phyloP scores from a whole-genome alignment of 441 rosid genomes.

The Corymbia citriodora region DNA sequence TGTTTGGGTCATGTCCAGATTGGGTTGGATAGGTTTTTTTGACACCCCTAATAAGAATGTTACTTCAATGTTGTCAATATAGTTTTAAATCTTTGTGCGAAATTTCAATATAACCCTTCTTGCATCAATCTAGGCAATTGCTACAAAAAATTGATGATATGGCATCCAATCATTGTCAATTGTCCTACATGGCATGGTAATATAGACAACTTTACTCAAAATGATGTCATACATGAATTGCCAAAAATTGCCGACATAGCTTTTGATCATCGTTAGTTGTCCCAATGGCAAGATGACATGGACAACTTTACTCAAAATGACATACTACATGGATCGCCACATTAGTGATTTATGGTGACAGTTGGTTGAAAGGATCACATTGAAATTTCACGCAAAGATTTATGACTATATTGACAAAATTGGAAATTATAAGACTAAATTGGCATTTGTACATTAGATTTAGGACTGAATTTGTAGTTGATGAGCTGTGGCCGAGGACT shows the following conservation, averaged over 20 bases:
- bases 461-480: not conserved
- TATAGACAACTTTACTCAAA: not conserved
- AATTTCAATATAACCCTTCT: too few relatives aligned
- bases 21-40: too few relatives aligned
- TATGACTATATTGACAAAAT: not conserved
- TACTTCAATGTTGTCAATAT: not conserved
- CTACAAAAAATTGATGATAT: not conserved
- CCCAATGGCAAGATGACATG: not conserved
- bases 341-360: fast-evolving
- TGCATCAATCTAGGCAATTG: not conserved
- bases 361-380: too few relatives aligned
- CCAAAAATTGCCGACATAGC: not conserved
- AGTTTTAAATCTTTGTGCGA: not conserved
- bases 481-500: not conserved
- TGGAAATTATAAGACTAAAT: not conserved
- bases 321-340: not conserved
- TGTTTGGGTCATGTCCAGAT: too few relatives aligned
- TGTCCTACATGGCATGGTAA: not conserved
- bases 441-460: too few relatives aligned
- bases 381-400: not conserved
- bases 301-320: not conserved
- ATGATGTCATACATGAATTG: not conserved
- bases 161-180: not conserved
- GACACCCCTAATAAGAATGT: too few relatives aligned
- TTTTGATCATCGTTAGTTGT: too few relatives aligned